phyloP scores from a whole-genome alignment of 2,329 filamentous ascomycete genomes.

The Pseudocercospora fijiensis region DNA sequence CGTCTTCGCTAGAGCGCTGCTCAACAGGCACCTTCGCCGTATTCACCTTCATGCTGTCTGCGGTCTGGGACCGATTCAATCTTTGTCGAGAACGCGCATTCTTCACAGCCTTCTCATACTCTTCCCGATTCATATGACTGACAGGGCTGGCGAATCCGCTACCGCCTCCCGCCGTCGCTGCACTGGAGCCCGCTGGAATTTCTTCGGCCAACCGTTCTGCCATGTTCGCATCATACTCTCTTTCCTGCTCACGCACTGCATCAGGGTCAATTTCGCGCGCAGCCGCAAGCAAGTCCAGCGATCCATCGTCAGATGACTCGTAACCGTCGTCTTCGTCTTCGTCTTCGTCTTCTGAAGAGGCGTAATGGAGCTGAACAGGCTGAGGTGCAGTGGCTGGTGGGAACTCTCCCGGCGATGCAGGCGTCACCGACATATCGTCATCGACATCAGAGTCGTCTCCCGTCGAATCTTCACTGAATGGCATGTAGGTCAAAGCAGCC shows the following conservation, averaged over 20 bases:
- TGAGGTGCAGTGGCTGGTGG: constrained; percentile 37
- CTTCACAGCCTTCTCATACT: constrained; percentile 25
- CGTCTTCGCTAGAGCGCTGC: constrained; percentile 12
- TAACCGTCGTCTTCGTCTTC: constrained; percentile 37
- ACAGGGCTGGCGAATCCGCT: constrained; percentile 49
- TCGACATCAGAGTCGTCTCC: constrained; percentile 41
- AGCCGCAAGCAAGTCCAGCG: constrained; percentile 48
- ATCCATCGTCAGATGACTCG: constrained; percentile 40
- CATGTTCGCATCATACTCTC: constrained; percentile 49
- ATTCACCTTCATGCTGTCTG: constrained; percentile 30
- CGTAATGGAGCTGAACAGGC: constrained; percentile 33
- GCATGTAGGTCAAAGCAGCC: constrained; percentile 45
- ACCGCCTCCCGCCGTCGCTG: constrained; percentile 50
- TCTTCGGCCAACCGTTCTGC: constrained; percentile 51
- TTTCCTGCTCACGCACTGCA: constrained; percentile 43
- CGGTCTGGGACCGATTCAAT: constrained; percentile 19
- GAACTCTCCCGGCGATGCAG: constrained; percentile 25
- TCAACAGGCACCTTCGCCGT: constrained; percentile 12
- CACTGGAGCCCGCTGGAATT: constrained; percentile 51
- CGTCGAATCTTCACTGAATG: constrained; percentile 40
- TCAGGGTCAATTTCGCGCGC: constrained; percentile 47
- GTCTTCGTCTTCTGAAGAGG: constrained; percentile 33
- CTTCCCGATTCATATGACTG: constrained; percentile 23
- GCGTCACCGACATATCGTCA: constrained; percentile 29
- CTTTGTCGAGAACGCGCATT: constrained; percentile 13